phyloP scores from a whole-genome alignment of 345 rosid species.

The Angophora floribunda region DNA sequence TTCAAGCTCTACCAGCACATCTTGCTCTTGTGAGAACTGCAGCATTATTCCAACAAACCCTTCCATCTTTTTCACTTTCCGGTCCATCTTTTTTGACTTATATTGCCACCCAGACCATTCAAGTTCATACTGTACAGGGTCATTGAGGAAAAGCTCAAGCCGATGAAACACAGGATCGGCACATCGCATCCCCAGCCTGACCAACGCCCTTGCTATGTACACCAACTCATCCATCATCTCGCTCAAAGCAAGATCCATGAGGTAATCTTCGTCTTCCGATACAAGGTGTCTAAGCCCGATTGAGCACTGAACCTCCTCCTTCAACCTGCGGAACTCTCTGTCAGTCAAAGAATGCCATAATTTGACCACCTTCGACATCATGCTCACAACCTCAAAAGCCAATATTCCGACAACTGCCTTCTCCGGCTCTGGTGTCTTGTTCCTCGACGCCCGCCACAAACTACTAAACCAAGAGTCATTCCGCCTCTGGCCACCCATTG shows the following conservation, averaged over 20 bases:
- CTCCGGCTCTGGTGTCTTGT: slow-evolving; percentile 15
- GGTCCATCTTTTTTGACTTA: slow-evolving; percentile 56
- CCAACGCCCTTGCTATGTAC: slow-evolving; percentile 28
- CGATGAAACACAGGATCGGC: slow-evolving; percentile 27
- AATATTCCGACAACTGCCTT: slow-evolving; percentile 42
- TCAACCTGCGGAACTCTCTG: slow-evolving; percentile 24
- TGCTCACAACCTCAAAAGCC: slow-evolving; percentile 47
- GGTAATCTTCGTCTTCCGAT: slow-evolving; percentile 28
- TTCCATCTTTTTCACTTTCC: slow-evolving; percentile 61
- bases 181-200: slow-evolving; percentile 40
- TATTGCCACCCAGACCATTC: slow-evolving; percentile 57
- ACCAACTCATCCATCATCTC: slow-evolving; percentile 46
- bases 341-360: slow-evolving; percentile 48
- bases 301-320: slow-evolving; percentile 31
- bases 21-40: slow-evolving; percentile 50
- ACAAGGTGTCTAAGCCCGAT: slow-evolving; percentile 40
- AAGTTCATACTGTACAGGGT: slow-evolving; percentile 22
- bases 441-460: slow-evolving; percentile 28
- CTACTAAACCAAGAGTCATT: slow-evolving; percentile 43
- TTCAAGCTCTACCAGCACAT: slow-evolving; percentile 59
- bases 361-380: slow-evolving; percentile 42
- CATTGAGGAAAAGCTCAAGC: slow-evolving; percentile 33
- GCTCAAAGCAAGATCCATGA: slow-evolving; percentile 47
- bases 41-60: slow-evolving; percentile 28
- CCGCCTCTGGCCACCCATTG: slow-evolving; percentile 31